Conservation (phyloP, 768 basidiomycete species). For the Gymnopilus junonius region DNA sequence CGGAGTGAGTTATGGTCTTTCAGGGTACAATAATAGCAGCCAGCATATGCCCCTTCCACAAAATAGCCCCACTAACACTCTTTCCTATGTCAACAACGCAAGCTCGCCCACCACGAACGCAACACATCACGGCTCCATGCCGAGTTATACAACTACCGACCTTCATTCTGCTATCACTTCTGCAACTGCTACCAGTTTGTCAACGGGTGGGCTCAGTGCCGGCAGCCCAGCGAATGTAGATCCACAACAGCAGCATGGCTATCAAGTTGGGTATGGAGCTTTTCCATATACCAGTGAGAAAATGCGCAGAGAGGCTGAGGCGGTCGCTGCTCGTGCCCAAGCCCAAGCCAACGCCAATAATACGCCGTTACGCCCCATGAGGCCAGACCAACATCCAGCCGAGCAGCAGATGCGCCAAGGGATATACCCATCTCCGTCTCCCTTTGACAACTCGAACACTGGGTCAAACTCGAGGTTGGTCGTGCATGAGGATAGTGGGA, state of each 20-base stretch:
- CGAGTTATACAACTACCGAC: constrained; percentile 14
- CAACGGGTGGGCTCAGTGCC: not conserved
- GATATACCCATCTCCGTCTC: not conserved
- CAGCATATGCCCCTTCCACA: not conserved
- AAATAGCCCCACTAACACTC: not conserved
- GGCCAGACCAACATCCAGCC: not conserved
- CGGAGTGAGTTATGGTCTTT: not conserved
- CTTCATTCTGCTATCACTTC: constrained; percentile 2
- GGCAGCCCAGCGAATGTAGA: too few species aligned
- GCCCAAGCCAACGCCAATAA: constrained; percentile 4
- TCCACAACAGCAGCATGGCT: not conserved
- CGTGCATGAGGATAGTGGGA: constrained; percentile 20
- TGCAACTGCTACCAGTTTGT: not conserved
- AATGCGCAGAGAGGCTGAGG: constrained; percentile 11
- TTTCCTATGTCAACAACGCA: not conserved
- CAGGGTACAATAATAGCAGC: not conserved
- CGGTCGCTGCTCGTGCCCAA: not conserved
- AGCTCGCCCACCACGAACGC: not conserved
- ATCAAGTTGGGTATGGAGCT: not conserved
- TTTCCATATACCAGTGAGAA: constrained; percentile 9
- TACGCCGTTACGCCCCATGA: not conserved
- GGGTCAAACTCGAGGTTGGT: constrained; percentile 3
- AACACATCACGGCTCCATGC: constrained; percentile 7
- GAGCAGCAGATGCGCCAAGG: not conserved
- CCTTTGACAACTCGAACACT: not conserved